Percentiles rank a stretch among this genome's conserved stretches.
Evolutionary conservation across 2,329 filamentous ascomycete genomes (phyloP).

Genomic region (Diaporthe capsici): DNA sequence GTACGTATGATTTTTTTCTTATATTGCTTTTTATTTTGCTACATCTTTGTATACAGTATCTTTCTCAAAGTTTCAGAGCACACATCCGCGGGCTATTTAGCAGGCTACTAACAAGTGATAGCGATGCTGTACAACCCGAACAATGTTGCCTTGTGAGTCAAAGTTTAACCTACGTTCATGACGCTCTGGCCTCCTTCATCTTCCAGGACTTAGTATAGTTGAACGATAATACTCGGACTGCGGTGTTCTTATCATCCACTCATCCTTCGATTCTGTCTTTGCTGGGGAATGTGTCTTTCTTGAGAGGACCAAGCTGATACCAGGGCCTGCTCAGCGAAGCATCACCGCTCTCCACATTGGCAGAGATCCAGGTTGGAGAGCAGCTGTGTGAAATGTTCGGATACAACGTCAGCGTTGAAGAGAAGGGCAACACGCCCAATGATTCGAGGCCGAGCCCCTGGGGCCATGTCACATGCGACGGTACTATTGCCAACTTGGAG

Average conservation of each 20-base stretch:
- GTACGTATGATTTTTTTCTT: neutral
- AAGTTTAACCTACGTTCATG: rapidly evolving
- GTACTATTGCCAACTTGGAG: constrained; percentile 63
- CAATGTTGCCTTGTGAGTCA: constrained; percentile 49
- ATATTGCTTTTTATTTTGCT: neutral
- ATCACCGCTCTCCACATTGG: constrained; percentile 59
- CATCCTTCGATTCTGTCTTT: neutral
- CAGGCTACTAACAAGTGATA: neutral
- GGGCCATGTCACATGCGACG: constrained; percentile 62
- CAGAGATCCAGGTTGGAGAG: constrained; percentile 60
- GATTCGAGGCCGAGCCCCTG: constrained; percentile 46
- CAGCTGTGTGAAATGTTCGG: constrained; percentile 62
- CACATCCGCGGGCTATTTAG: rapidly evolving
- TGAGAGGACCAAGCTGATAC: neutral
- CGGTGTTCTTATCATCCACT: neutral
- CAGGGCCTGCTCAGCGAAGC: constrained; percentile 57
- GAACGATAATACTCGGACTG: neutral
- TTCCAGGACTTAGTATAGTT: neutral
- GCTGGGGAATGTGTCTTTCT: neutral
- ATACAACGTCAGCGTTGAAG: constrained; percentile 51
- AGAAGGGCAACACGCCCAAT: constrained; percentile 46
- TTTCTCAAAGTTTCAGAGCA: too few species aligned
- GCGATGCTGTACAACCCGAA: constrained; percentile 66
- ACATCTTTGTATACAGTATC: neutral
- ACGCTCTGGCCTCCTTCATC: neutral